These are phyloP conservation scores for Lactarius sp. DNA, from an alignment of 768 basidiomycete species.

Conservation along the genomic window DNA sequence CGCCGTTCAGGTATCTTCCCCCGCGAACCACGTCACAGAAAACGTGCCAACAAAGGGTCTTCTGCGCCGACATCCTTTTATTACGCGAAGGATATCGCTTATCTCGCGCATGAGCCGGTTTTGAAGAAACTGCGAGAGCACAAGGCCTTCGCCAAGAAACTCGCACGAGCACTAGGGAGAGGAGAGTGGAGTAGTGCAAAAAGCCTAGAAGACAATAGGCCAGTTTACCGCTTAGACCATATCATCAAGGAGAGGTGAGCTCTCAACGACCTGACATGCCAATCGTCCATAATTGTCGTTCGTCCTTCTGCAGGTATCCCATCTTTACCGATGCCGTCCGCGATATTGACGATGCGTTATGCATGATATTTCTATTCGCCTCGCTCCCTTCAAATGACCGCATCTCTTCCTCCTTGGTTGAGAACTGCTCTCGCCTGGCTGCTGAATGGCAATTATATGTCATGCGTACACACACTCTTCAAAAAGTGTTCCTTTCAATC, in stretches of 20 bases:
- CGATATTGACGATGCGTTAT: constrained; percentile 96
- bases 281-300: not conserved
- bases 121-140: constrained; percentile 92
- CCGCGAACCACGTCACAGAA: constrained; percentile 87
- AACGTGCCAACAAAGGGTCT: constrained; percentile 95
- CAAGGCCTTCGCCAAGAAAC: constrained; percentile 97
- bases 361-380: constrained; percentile 91
- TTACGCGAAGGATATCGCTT: constrained; percentile 96
- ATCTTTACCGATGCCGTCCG: constrained; percentile 94
- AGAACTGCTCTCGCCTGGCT: constrained; percentile 85
- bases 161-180: constrained; percentile 86
- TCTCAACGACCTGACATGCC: not conserved
- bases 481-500: constrained; percentile 92
- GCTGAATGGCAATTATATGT: constrained; percentile 97
- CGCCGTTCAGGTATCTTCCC: constrained; percentile 81
- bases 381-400: constrained; percentile 83
- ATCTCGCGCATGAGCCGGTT: constrained; percentile 94
- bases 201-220: constrained; percentile 88
- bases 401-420: constrained; percentile 75
- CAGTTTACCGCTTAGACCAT: constrained; percentile 88
- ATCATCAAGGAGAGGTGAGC: constrained; percentile 93
- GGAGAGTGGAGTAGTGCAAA: constrained; percentile 96
- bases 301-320: constrained; percentile 63
- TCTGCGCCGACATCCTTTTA: constrained; percentile 97
- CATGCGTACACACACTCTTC: constrained; percentile 78